A percentile compares a stretch with the other conserved stretches of the same genome.
Evolutionary conservation across 768 basidiomycete genomes (phyloP).

Genomic region (Suillus subluteus): DNA sequence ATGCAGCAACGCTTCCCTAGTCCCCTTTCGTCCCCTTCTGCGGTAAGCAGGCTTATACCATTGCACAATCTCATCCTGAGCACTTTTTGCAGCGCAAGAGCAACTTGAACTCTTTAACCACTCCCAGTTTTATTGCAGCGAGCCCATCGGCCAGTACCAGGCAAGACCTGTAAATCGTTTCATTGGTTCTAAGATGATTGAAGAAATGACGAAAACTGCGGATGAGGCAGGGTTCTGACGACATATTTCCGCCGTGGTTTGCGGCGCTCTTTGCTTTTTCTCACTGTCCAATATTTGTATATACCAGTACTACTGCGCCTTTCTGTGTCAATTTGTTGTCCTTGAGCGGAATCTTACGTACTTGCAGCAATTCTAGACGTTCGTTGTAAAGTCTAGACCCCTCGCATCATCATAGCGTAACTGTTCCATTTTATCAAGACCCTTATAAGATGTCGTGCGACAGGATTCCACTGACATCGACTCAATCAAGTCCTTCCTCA

Average conservation of each 20-base stretch:
- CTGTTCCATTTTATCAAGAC: neutral
- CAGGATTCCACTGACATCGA: neutral
- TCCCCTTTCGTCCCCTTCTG: constrained; percentile 1
- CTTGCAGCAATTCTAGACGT: too few relatives aligned
- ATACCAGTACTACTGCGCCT: neutral
- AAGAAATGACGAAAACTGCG: neutral
- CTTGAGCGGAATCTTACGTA: neutral
- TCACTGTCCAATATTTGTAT: neutral
- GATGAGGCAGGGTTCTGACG: neutral
- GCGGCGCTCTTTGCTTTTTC: neutral
- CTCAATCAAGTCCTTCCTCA: too few relatives aligned
- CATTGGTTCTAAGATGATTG: neutral
- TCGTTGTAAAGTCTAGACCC: neutral
- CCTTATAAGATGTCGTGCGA: neutral
- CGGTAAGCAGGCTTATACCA: neutral
- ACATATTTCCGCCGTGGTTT: neutral
- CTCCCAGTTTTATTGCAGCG: neutral
- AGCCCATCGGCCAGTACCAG: neutral
- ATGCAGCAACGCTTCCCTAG: neutral
- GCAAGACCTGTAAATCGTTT: neutral
- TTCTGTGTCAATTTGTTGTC: neutral
- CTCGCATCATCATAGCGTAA: neutral
- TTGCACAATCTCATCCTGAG: too few relatives aligned
- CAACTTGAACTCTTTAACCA: neutral
- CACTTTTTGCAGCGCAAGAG: constrained; percentile 11